phyloP scores from a whole-genome alignment of 345 rosid genomes.

The Psidium guajava region DNA sequence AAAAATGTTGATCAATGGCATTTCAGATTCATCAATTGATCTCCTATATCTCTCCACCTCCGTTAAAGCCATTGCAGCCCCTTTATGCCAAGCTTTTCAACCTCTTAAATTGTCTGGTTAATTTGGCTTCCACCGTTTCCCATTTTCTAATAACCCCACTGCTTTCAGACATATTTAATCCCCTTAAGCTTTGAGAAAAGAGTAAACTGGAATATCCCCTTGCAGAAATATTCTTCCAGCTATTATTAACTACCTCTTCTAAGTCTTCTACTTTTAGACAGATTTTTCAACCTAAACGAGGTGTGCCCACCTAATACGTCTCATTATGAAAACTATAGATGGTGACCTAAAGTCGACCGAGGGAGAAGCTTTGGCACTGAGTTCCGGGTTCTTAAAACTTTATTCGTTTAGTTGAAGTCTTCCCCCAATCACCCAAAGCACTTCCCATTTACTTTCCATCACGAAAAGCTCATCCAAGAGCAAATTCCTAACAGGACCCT shows the following conservation, averaged over 20 bases:
- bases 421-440: neutral
- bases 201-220: neutral
- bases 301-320: neutral
- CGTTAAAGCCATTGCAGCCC: neutral
- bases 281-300: neutral
- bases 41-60: neutral
- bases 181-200: neutral
- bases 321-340: neutral
- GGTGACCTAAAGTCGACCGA: neutral
- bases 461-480: neutral
- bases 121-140: neutral
- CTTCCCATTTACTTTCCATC: neutral
- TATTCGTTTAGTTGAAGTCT: neutral
- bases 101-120: neutral
- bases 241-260: neutral
- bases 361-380: neutral
- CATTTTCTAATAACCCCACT: neutral
- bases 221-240: neutral
- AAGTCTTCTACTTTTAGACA: neutral
- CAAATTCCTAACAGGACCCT: neutral
- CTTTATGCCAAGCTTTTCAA: neutral
- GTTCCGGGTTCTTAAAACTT: neutral
- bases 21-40: neutral
- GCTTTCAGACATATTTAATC: neutral
- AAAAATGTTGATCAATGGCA: neutral